Conservation (phyloP, 805 yeast species). For the Nakazawaea wyomingensis region DNA sequence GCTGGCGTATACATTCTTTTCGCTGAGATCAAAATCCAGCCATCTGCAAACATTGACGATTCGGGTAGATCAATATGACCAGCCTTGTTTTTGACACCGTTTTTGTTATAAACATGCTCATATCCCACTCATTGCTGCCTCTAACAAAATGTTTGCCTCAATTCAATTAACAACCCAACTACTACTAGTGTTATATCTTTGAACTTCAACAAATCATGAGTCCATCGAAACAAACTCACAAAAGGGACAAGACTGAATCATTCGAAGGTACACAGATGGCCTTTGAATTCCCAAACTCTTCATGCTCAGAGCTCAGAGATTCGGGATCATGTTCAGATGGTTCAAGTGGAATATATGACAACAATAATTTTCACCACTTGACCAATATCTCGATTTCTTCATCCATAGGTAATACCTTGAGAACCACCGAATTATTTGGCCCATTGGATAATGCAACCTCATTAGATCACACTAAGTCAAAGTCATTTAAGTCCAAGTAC, state of each 20-base stretch:
- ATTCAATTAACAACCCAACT: neutral
- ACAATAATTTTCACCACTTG: constrained; percentile 1
- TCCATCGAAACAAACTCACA: constrained; percentile 1
- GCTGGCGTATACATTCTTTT: too few species aligned
- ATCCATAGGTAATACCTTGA: neutral
- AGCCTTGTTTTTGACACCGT: constrained; percentile 7
- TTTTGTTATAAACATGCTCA: too few species aligned
- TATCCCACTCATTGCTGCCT: too few species aligned
- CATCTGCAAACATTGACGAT: constrained; percentile 3
- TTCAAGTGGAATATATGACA: neutral
- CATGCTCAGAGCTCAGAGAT: neutral
- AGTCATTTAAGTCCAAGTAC: neutral
- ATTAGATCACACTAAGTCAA: neutral
- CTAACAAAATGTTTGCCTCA: too few species aligned
- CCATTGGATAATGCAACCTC: neutral
- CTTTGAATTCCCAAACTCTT: constrained; percentile 9
- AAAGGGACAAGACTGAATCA: constrained; percentile 12
- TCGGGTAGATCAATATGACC: constrained; percentile 1
- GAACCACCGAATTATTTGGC: constrained; percentile 2
- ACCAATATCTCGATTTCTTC: constrained; percentile 8
- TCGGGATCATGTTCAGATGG: neutral
- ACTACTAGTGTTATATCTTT: neutral
- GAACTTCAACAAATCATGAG: neutral
- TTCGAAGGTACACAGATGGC: constrained; percentile 11
- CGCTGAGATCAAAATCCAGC: constrained; percentile 1